Conservation (phyloP, 2,329 filamentous ascomycete species). For the Teratosphaeria zuluensis region DNA sequence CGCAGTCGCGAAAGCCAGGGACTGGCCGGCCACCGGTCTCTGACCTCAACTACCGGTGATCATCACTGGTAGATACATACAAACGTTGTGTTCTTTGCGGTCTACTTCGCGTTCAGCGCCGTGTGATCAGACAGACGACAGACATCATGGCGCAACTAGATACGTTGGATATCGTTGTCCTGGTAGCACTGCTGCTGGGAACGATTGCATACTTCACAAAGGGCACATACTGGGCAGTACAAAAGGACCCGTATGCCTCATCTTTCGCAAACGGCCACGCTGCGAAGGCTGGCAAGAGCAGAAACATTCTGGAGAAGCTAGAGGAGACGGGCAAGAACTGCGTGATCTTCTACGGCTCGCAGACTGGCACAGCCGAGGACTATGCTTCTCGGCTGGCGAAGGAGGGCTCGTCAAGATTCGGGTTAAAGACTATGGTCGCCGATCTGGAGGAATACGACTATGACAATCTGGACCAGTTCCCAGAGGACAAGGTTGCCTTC, state of each 20-base stretch:
- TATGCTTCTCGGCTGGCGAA: slow-evolving; percentile 94
- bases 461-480: slow-evolving; percentile 82
- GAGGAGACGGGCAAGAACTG: slow-evolving; percentile 94
- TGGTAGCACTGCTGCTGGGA: slow-evolving; percentile 72
- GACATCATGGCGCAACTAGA: slow-evolving; percentile 84
- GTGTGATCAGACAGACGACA: background rate
- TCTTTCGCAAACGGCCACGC: slow-evolving; percentile 58
- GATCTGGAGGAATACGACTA: slow-evolving; percentile 97
- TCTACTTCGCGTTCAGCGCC: background rate
- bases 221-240: slow-evolving; percentile 82
- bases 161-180: slow-evolving; percentile 87
- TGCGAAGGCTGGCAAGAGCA: slow-evolving; percentile 70
- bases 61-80: background rate
- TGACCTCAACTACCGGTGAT: background rate
- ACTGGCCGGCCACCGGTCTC: background rate
- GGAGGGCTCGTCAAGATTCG: slow-evolving; percentile 92
- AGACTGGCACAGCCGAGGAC: slow-evolving; percentile 96
- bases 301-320: slow-evolving; percentile 93
- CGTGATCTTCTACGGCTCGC: slow-evolving; percentile 95
- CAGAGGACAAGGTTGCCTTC: slow-evolving; percentile 82
- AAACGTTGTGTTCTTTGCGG: background rate
- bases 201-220: slow-evolving; percentile 97
- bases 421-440: slow-evolving; percentile 94
- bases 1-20: background rate
- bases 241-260: slow-evolving; percentile 78